Percentiles rank a stretch among this genome's conserved stretches.
These are phyloP conservation scores for Isatis lusitanica DNA, from an alignment of 441 rosid genomes.

Conservation along the genomic window DNA sequence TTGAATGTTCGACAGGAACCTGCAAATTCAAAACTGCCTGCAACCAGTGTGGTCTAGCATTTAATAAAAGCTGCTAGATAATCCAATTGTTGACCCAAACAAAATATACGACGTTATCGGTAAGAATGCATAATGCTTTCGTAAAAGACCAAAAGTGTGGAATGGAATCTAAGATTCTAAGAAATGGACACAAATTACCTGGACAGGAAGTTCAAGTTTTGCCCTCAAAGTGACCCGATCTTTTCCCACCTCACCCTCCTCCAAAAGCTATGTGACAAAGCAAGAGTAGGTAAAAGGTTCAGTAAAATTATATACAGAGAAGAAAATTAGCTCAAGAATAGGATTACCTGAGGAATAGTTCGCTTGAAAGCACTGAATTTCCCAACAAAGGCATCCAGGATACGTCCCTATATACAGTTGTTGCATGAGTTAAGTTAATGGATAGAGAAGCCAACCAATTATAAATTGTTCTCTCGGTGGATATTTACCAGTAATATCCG, in stretches of 20 bases:
- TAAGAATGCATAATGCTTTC: constrained; percentile 12
- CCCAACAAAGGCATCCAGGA: constrained; percentile 99
- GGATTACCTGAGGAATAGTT: constrained; percentile 93
- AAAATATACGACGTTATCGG: constrained; percentile 3
- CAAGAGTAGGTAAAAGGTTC: background rate
- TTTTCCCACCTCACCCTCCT: constrained; percentile 95
- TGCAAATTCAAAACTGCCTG: constrained; percentile 99
- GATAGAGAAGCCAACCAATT: constrained; percentile 15
- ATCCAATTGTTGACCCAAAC: constrained; percentile 9
- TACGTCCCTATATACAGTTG: constrained; percentile 68
- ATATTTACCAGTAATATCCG: constrained; percentile 74
- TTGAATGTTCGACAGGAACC: constrained; percentile 96
- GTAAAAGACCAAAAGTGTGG: constrained; percentile 2
- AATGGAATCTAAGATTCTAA: constrained; percentile 7
- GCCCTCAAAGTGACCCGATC: constrained; percentile 82
- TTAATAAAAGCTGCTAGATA: constrained; percentile 26
- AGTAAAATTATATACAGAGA: background rate
- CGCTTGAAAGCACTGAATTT: constrained; percentile 97
- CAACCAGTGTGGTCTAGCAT: constrained; percentile 36
- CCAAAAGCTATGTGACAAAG: constrained; percentile 62
- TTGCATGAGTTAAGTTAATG: constrained; percentile 21
- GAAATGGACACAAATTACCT: constrained; percentile 52
- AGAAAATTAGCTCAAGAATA: constrained; percentile 10
- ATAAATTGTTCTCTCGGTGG: constrained; percentile 21
- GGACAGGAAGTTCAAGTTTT: constrained; percentile 99